phyloP scores from a whole-genome alignment of 306 rosid species.

The Vigna angularis region DNA sequence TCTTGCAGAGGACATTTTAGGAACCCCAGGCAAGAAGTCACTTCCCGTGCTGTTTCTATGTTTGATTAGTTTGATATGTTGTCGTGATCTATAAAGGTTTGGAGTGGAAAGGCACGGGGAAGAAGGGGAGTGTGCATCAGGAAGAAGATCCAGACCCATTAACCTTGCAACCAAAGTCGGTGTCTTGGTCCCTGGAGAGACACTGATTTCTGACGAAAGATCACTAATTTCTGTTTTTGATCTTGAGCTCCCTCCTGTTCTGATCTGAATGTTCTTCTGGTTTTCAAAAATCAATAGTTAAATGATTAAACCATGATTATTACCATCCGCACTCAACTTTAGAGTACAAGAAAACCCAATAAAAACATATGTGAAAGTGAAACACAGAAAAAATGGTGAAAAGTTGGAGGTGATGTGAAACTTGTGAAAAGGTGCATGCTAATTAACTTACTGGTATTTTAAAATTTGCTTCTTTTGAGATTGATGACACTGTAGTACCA shows the following conservation, averaged over 20 bases:
- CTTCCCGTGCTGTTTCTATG: constrained; percentile 56
- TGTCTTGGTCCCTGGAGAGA: constrained; percentile 84
- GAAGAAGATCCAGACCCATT: constrained; percentile 98
- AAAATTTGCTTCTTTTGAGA: constrained; percentile 60
- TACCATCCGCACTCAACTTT: constrained; percentile 8
- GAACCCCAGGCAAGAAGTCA: constrained; percentile 72
- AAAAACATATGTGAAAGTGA: not conserved
- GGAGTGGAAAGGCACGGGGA: constrained; percentile 53
- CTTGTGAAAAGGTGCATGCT: not conserved
- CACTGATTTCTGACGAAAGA: constrained; percentile 58
- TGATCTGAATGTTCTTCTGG: constrained; percentile 76
- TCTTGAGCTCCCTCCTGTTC: constrained; percentile 55
- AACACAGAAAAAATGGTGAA: constrained; percentile 29
- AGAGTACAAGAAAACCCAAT: constrained; percentile 3
- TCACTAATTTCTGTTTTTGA: constrained; percentile 50
- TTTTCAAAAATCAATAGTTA: constrained; percentile 41
- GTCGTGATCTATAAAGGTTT: constrained; percentile 45
- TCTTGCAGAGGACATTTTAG: constrained; percentile 72
- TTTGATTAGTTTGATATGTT: constrained; percentile 45
- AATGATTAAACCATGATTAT: constrained; percentile 31
- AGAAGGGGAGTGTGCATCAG: constrained; percentile 58
- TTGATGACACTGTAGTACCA: constrained; percentile 55
- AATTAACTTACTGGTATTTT: constrained; percentile 70
- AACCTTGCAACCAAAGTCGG: constrained; percentile 93
- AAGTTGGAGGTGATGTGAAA: constrained; percentile 10